Base-by-base conservation (phyloP, 768 basidiomycete genomes). In the Psilocybe cyanescens region DNA sequence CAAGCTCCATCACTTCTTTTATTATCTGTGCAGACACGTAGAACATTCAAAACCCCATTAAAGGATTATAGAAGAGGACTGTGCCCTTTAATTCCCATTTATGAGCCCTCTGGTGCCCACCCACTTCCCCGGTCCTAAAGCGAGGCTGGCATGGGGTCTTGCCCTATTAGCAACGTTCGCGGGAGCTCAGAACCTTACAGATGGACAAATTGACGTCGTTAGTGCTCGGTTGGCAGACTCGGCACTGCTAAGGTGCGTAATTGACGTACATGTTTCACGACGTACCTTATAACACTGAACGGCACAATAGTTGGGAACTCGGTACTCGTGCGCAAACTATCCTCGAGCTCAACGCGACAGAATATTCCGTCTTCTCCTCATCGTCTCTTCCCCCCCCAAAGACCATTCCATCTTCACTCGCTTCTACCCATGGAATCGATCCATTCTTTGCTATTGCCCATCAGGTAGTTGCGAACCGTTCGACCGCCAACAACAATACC, bases 391-490 rank as follows among this genome's bases (percentile, higher is more conserved):
- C 82, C 1, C 81, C 80, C 5, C 77, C 80, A 4, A 55, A 68
- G 1, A 62, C 67, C 5, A 67, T 79, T 29, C 75, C 76, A 6
- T 67, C 68, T 16, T 68, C 72, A 24, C 68, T 76, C 5, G 70
- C 72, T 2, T 64, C 72, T 9, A 45, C 57, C 14, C 48, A 57
- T 31, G 72, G 75, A 1, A 74, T 92, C 46, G 71, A 72, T 8
- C 83, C 87, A 1, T 84, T 92, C 31, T 82, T 89, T 61, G 65
- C 78, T 31, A 88, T 91, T 33, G 81, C 86, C 0, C 72, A 73
- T 1, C 66, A 72, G 28, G 76, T 85, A 19, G 83, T 92, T n/a
- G 64, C 73, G 3, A 77, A 78, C 57, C 83, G 85, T 35, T 67
- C 80, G 9, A 45, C 56, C 5, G 75, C 81, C 5, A 85, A 80